Base-by-base conservation (phyloP, 2,329 filamentous ascomycete species). In the Colletotrichum sp. region DNA sequence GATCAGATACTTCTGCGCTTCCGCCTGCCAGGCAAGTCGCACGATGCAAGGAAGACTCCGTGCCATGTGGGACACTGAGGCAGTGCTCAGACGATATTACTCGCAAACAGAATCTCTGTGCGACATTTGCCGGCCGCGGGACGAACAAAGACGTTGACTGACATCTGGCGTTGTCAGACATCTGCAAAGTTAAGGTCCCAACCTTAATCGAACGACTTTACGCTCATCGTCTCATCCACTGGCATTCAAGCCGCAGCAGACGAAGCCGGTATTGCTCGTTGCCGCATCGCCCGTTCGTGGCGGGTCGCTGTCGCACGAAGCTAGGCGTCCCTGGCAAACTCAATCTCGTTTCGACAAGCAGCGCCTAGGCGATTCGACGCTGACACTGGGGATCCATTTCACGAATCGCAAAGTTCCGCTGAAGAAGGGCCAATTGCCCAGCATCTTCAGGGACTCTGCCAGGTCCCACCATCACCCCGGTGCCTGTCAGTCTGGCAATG, bases 271-370 rank as follows among this genome's bases (percentile, higher is more conserved):
- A 59, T 68, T 69, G 38, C 52, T 38, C 55, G 32, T 14, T 38
- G 38, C 18, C 32, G 24, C 65, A 16, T 28, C 26, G 65, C 55
- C 26, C 24, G 55, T 52, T 28, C 38, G 24, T 34, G n/a, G 69
- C 26, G 34, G 69, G 64, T 26, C 26, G 24, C 30, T 13, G 58
- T 73, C 61, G 58, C n/a, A 63, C 63, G 38, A 73, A 62, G 43
- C 63, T 64, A 58, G 63, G 56, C 32, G 62, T 73, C 69, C 71
- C 63, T 73, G n/a, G 73, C 63, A 75, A 75, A 75, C 69, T 75
- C 69, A 75, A 75, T 75, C 73, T 75, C 69, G 73, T 75, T 73
- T 75, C 63, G 34, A 69, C 28, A 61, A 28, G 48, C 61, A 52
- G 55, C 28, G 71, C 67, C 71, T 34, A 74, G 67, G 52, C 71